A percentile compares a stretch with the other conserved stretches of the same genome.
These are phyloP conservation scores for Annulohypoxylon truncatum DNA, from an alignment of 2,329 filamentous ascomycete species.

Conservation along the genomic window DNA sequence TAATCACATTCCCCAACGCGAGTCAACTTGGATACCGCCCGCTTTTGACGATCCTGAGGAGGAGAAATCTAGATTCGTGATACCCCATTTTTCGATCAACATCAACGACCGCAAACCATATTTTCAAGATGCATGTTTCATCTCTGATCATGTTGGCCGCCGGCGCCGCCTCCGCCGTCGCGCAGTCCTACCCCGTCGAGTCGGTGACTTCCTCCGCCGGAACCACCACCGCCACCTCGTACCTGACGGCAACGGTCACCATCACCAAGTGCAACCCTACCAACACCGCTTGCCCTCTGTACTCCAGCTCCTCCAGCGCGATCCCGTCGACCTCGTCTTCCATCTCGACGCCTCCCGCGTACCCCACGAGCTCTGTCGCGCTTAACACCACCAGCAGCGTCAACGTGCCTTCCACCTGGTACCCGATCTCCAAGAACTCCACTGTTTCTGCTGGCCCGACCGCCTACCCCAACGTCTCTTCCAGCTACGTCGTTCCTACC, in stretches of 20 bases:
- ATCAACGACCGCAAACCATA: slow-evolving; percentile 8
- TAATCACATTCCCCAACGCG: slow-evolving; percentile 16
- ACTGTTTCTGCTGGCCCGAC: slow-evolving; percentile 40
- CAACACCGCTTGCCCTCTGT: slow-evolving; percentile 49
- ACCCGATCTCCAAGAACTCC: slow-evolving; percentile 43
- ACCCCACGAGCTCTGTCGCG: slow-evolving; percentile 27
- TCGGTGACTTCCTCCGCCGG: background rate
- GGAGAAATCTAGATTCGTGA: slow-evolving; percentile 23
- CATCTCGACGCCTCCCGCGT: slow-evolving; percentile 30
- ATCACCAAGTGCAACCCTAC: slow-evolving; percentile 48
- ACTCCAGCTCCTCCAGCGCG: slow-evolving; percentile 43
- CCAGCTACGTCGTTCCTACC: slow-evolving; percentile 35
- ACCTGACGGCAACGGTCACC: slow-evolving; percentile 48
- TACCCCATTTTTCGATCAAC: slow-evolving; percentile 34
- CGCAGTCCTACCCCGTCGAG: slow-evolving; percentile 29
- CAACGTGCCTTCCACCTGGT: slow-evolving; percentile 26
- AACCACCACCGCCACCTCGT: slow-evolving; percentile 47
- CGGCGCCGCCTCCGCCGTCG: slow-evolving; percentile 45
- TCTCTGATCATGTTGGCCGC: slow-evolving; percentile 46
- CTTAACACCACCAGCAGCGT: slow-evolving; percentile 32
- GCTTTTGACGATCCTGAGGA: slow-evolving; percentile 24
- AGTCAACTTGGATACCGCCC: slow-evolving; percentile 15
- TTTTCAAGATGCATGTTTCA: slow-evolving; percentile 46
- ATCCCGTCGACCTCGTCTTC: slow-evolving; percentile 29
- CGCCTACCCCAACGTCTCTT: slow-evolving; percentile 40